These are phyloP conservation scores for Tuber umbilicatum DNA, from an alignment of 495 filamentous ascomycete species.

Conservation along the genomic window DNA sequence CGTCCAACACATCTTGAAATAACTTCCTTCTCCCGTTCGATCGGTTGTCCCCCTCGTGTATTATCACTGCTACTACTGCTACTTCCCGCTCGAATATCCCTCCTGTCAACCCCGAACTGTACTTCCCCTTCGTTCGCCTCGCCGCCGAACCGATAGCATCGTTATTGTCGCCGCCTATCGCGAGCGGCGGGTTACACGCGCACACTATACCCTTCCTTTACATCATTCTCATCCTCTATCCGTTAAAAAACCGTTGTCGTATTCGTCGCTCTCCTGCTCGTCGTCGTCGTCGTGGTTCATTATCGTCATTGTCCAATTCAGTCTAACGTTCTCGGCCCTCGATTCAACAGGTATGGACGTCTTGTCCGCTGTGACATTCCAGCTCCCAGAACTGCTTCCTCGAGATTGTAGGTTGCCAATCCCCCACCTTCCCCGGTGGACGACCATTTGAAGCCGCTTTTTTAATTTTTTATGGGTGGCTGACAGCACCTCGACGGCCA, in stretches of 20 bases:
- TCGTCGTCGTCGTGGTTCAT: slow-evolving; percentile 34
- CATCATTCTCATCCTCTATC: slow-evolving; percentile 41
- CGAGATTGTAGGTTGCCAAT: slow-evolving; percentile 72
- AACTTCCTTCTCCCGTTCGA: slow-evolving; percentile 42
- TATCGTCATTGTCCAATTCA: slow-evolving; percentile 10
- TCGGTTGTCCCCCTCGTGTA: slow-evolving; percentile 47
- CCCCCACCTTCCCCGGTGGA: slow-evolving; percentile 31
- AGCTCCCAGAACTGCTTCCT: slow-evolving; percentile 83
- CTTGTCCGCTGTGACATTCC: slow-evolving; percentile 99
- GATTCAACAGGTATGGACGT: slow-evolving; percentile 74
- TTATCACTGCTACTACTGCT: slow-evolving; percentile 45
- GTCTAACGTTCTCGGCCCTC: slow-evolving; percentile 39
- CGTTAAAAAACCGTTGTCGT: slow-evolving; percentile 18
- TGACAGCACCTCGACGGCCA: slow-evolving; percentile 45
- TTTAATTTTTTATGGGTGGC: slow-evolving; percentile 33
- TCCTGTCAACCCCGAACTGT: slow-evolving; percentile 41
- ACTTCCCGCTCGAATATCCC: slow-evolving; percentile 38
- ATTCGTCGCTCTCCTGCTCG: slow-evolving; percentile 39
- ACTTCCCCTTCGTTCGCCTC: slow-evolving; percentile 37
- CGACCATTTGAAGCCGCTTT: slow-evolving; percentile 23
- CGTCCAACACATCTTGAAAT: slow-evolving; percentile 30
- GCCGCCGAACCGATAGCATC: slow-evolving; percentile 43
- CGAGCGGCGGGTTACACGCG: slow-evolving; percentile 34
- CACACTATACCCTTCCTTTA: slow-evolving; percentile 36
- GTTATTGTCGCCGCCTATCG: slow-evolving; percentile 33